Percentiles rank a stretch among this genome's conserved stretches.
Evolutionary conservation across 805 yeast genomes (phyloP).

Genomic region (Myxozyma neglecta): DNA sequence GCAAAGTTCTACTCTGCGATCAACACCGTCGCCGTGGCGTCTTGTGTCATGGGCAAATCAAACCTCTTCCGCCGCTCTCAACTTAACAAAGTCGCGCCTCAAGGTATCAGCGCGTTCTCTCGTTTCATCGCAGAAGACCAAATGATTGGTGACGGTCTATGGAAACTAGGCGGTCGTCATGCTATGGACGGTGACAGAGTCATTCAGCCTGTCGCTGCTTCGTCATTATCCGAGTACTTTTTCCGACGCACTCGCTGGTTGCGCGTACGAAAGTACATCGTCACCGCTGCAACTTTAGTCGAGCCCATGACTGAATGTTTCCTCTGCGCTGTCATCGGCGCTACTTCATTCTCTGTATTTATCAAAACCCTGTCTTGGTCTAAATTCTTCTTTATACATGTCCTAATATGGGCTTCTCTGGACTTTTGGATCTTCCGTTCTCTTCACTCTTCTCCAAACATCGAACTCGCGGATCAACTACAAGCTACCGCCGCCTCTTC

Average conservation of each 20-base stretch:
- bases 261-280: conserved; percentile 85
- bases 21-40: conserved; percentile 72
- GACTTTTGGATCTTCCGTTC: conserved; percentile 62
- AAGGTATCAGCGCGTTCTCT: conserved; percentile 69
- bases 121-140: conserved; percentile 88
- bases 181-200: conserved; percentile 78
- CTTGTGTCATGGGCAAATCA: conserved; percentile 90
- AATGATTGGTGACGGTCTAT: conserved; percentile 83
- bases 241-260: conserved; percentile 79
- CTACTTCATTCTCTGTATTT: conserved; percentile 55
- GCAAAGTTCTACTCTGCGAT: conserved; percentile 80
- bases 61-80: conserved; percentile 71
- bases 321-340: conserved; percentile 65
- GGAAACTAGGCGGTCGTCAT: conserved; percentile 69
- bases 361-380: conserved; percentile 42
- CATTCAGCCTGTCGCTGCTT: conserved; percentile 61
- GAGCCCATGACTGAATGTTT: conserved; percentile 86
- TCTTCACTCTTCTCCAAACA: conserved; percentile 42
- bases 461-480: conserved; percentile 26
- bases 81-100: conserved; percentile 42
- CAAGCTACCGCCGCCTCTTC: conserved; percentile 19
- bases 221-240: conserved; percentile 56
- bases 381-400: conserved; percentile 51
- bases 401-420: conserved; percentile 59
- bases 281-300: conserved; percentile 73